Base-by-base conservation (phyloP, 345 rosid species). In the Pistacia vera region DNA sequence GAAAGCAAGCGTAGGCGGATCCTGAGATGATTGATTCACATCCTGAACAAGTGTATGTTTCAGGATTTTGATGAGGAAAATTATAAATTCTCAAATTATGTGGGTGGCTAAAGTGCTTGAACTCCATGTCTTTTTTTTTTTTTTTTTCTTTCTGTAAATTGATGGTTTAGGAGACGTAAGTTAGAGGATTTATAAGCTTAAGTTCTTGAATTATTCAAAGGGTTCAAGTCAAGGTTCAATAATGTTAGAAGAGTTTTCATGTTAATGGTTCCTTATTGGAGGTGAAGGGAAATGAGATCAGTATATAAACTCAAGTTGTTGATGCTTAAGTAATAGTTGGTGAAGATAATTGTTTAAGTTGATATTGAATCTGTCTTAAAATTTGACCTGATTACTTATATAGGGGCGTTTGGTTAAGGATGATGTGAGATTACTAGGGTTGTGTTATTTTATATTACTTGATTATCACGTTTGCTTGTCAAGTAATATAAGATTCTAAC, bases 31-130 rank as follows among this genome's bases (percentile, higher is more conserved):
- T 13, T 22, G 55, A 73, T 62, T 81, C 73, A 14, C 83, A 79
- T 13, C 83, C 87, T 58, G 79, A 79, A 72, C 84, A 79, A 68
- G 18, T 65, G 62, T 73, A 12, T 5, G 49, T 9, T 68, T 48
- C 73, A 51, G 68, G 28, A 48, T 46, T 16, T 67, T 33, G 71
- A 46, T 74, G 16, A 56, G 68, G 62, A 77, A 66, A 46, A 81
- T 63, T 74, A 30, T 30, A 30, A 30, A 30, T 30, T 30, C 71
- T 71, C 74, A 81, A 71, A 30, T n/a, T 49, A 69, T 84, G 87
- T 52, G 75, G 81, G 35, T 81, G 83, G 76, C 85, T 81, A 66
- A 84, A 81, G 68, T 84, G 85, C 72, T 79, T 81, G 75, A 70
- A 81, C 71, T 81, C 85, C 85, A 82, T 77, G 68, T 35, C 0